Percentiles rank a stretch among this genome's conserved stretches.
phyloP scores from a whole-genome alignment of 768 basidiomycete species.

The Sistotremastrum suecicum region DNA sequence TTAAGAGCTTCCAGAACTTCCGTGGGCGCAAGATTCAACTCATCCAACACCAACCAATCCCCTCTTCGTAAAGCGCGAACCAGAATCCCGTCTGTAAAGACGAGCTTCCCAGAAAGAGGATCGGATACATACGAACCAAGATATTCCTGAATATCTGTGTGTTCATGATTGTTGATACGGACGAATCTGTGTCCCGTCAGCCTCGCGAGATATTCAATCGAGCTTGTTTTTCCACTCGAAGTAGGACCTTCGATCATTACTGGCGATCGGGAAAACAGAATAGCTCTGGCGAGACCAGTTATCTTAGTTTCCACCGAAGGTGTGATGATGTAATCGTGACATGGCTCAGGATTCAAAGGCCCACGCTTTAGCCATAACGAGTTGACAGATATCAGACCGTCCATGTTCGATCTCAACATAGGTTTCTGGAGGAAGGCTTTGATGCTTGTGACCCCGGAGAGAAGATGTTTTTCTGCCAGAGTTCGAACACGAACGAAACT shows the following conservation, averaged over 20 bases:
- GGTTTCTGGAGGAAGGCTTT: conserved; percentile 29
- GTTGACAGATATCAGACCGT: too few species aligned
- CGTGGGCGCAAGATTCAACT: conserved; percentile 93
- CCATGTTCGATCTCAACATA: conserved; percentile 66
- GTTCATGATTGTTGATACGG: conserved; percentile 99
- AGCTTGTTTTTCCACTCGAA: conserved; percentile 93
- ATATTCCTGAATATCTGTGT: conserved; percentile 98
- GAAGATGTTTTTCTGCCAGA: conserved; percentile 64
- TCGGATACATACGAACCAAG: conserved; percentile 94
- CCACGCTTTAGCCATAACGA: conserved; percentile 81
- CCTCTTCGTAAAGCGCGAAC: conserved; percentile 84
- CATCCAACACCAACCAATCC: conserved; percentile 97
- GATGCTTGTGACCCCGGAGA: conserved; percentile 61
- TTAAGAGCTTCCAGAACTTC: conserved; percentile 97
- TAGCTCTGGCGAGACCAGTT: conserved; percentile 86
- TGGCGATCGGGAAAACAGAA: conserved; percentile 79
- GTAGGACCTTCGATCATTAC: conserved; percentile 97
- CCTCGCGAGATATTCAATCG: conserved; percentile 88
- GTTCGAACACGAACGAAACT: conserved; percentile 53
- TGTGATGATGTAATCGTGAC: conserved; percentile 85
- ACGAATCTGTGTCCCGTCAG: conserved; percentile 91
- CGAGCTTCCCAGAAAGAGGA: conserved; percentile 79
- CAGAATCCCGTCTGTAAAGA: conserved; percentile 88
- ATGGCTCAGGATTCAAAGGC: conserved; percentile 41
- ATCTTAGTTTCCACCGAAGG: conserved; percentile 91